A percentile compares a stretch with the other conserved stretches of the same genome.
phyloP scores from a whole-genome alignment of 352 stramenopile genomes.

The Phytopythium chamaehyphon region DNA sequence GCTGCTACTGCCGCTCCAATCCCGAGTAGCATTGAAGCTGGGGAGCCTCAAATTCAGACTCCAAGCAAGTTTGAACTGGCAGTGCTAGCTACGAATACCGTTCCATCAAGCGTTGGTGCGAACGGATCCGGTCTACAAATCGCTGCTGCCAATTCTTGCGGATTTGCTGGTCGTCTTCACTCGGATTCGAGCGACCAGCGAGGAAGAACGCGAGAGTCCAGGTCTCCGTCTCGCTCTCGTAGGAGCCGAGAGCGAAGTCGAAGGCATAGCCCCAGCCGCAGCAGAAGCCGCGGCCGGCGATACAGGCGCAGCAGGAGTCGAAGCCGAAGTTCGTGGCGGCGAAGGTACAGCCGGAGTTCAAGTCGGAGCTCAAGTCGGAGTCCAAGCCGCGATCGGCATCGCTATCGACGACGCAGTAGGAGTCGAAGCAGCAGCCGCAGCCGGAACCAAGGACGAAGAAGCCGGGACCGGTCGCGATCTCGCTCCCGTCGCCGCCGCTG shows the following conservation, averaged over 20 bases:
- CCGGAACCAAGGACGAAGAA: slow-evolving; percentile 8
- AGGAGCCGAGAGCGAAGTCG: slow-evolving; percentile 8
- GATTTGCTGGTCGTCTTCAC: neutral
- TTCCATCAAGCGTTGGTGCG: slow-evolving; percentile 19
- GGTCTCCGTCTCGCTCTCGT: slow-evolving; percentile 3
- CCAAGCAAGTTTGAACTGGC: neutral
- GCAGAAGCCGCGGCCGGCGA: slow-evolving; percentile 2
- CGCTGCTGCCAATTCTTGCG: neutral
- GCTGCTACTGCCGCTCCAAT: no score
- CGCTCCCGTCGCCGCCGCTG: slow-evolving; percentile 19
- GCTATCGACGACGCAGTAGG: slow-evolving; percentile 18
- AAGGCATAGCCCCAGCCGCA: slow-evolving; percentile 10
- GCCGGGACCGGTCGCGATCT: slow-evolving; percentile 12
- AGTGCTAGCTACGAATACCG: slow-evolving; percentile 2
- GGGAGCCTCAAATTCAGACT: neutral
- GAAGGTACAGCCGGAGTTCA: slow-evolving; percentile 11
- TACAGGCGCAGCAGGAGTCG: neutral
- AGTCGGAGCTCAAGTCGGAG: slow-evolving; percentile 16
- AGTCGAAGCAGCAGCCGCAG: slow-evolving; percentile 23
- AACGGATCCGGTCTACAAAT: slow-evolving; percentile 11
- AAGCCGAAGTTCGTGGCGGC: slow-evolving; percentile 14
- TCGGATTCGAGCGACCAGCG: neutral
- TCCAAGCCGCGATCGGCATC: slow-evolving; percentile 8
- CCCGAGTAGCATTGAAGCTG: no score
- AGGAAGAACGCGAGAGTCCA: neutral